Evolutionary conservation across 2,329 filamentous ascomycete species (phyloP).

Genomic region (Colletotrichum liriopes): DNA sequence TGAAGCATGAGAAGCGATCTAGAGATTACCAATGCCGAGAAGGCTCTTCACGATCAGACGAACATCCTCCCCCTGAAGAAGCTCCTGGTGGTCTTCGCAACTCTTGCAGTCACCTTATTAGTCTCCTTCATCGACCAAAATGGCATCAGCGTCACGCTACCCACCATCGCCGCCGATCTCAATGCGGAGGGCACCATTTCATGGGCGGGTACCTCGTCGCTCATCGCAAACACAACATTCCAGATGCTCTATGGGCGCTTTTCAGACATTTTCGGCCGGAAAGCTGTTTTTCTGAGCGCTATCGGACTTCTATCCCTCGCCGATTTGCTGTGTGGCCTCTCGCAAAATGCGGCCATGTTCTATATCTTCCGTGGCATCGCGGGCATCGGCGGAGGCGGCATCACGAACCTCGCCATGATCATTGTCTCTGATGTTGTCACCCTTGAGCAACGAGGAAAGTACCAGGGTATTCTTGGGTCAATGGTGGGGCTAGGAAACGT

Average conservation of each 20-base stretch:
- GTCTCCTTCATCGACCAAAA: slow-evolving; percentile 73
- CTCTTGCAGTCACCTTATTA: slow-evolving; percentile 67
- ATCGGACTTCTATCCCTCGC: slow-evolving; percentile 68
- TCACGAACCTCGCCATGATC: slow-evolving; percentile 73
- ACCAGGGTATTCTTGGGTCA: slow-evolving; percentile 60
- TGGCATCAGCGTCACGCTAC: slow-evolving; percentile 66
- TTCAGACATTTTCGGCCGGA: slow-evolving; percentile 74
- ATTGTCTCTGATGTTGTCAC: slow-evolving; percentile 74
- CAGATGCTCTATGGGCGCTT: slow-evolving; percentile 76
- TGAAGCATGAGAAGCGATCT: slow-evolving; percentile 30
- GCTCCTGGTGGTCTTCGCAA: slow-evolving; percentile 65
- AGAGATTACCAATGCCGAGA: slow-evolving; percentile 53
- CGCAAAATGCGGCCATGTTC: slow-evolving; percentile 69
- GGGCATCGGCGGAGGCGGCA: slow-evolving; percentile 74
- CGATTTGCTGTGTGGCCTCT: slow-evolving; percentile 73
- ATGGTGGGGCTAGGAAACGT: slow-evolving; percentile 60
- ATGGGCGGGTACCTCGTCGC: slow-evolving; percentile 68
- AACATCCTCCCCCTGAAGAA: slow-evolving; percentile 69
- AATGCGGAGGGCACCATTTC: slow-evolving; percentile 65
- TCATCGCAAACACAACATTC: slow-evolving; percentile 74
- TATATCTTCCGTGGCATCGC: slow-evolving; percentile 74
- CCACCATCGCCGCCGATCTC: slow-evolving; percentile 66
- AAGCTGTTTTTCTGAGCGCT: slow-evolving; percentile 69
- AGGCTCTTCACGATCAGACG: slow-evolving; percentile 68
- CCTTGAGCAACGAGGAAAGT: slow-evolving; percentile 72